Evolutionary conservation across 2,329 filamentous ascomycete genomes (phyloP), one percentile per base, ranked within the genome.

Genomic region (Rhytidhysteron rufulum): DNA sequence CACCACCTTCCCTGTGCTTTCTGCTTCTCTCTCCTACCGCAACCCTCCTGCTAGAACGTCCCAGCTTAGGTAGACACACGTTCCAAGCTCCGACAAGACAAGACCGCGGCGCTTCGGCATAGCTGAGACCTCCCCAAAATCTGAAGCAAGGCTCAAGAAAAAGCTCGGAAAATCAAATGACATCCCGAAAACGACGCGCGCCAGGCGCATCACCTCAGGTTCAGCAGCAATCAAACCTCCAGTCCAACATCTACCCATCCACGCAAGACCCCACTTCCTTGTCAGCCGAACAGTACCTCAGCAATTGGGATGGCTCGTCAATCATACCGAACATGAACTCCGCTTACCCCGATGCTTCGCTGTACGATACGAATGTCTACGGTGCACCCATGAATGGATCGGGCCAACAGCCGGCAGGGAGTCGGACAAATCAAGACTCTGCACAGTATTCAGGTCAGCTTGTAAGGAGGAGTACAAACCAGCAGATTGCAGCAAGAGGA

Each of bases 161-260:
- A n/a, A n/a, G n/a, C 35, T 8, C 21, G 10, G 16, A 31, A 35
- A 43, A 15, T 13, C 34, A 34, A 18, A 63, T 65, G 58, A 50
- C 62, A 18, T 55, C 49, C 49, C 73, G 86, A 65, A 93, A 93
- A 72, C 78, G 87, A 63, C 74, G 84, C 51, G 86, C 86, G 34
- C 83, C 86, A 41, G 86, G 84, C 60, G 71, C 82, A 46, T 76
- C 80, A 27, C 83, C 86, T n/a, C 68, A 78, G 49, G 68, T 77
- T 17, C 78, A 80, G 57, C 75, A 77, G 42, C 70, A 70, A 33
- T 31, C 47, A 29, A 42, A 31, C 21, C 39, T 46, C 17, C 45
- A 36, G 33, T 41, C 33, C 40, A 62, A 50, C 49, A 51, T 52
- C 16, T 76, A 45, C 67, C 71, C 15, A 68, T 67, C 42, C 73